Conservation (phyloP, 371 early-diverging fungal species). For the Chytridium lagenaria region DNA sequence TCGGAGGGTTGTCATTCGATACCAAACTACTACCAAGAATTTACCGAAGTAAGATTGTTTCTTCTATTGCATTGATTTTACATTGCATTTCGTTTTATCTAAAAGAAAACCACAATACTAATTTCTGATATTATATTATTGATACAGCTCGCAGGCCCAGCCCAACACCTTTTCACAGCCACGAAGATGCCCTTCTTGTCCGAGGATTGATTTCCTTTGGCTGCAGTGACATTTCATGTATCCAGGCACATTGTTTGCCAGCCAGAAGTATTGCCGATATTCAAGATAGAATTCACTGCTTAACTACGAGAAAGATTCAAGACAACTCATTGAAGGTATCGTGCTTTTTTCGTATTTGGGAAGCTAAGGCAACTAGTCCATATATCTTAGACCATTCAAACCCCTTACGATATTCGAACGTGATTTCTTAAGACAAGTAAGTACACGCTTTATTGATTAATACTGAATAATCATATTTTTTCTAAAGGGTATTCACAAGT, state of each 20-base stretch:
- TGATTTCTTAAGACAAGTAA: slow-evolving; percentile 26
- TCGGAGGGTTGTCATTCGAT: slow-evolving; percentile 10
- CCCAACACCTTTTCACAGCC: not conserved
- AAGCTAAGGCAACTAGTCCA: not conserved
- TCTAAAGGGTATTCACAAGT: slow-evolving; percentile 21
- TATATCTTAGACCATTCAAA: slow-evolving; percentile 26
- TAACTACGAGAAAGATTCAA: slow-evolving; percentile 4
- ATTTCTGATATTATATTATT: too few species aligned
- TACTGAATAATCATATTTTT: not conserved
- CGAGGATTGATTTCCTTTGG: slow-evolving; percentile 28
- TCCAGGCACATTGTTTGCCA: slow-evolving; percentile 27
- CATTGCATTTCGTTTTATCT: not conserved
- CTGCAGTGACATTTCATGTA: not conserved
- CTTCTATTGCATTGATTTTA: not conserved
- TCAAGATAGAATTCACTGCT: not conserved
- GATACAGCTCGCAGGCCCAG: slow-evolving; percentile 19
- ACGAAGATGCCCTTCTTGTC: slow-evolving; percentile 24
- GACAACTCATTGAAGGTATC: slow-evolving; percentile 23
- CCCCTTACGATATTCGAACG: slow-evolving; percentile 22
- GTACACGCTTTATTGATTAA: not conserved
- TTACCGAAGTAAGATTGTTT: slow-evolving; percentile 8
- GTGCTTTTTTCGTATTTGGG: not conserved
- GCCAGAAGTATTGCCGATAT: slow-evolving; percentile 14
- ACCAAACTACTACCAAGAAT: slow-evolving; percentile 13
- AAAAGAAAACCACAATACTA: too few species aligned